These are phyloP conservation scores for Claviceps pusilla DNA, from an alignment of 2,329 filamentous ascomycete species.

Conservation along the genomic window DNA sequence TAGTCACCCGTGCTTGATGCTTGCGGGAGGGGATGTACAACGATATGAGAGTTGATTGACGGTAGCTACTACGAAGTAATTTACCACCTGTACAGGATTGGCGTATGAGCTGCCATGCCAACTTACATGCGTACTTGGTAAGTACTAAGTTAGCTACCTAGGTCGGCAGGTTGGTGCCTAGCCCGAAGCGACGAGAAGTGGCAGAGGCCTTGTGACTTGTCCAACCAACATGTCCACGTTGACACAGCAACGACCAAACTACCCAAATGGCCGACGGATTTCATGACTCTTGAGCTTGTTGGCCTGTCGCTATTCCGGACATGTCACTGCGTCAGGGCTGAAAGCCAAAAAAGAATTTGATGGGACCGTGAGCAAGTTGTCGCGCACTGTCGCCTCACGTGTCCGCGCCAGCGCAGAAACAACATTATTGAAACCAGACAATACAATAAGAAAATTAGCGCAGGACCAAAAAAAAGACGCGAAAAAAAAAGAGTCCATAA, in stretches of 20 bases:
- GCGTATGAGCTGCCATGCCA: too few relatives aligned
- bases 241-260: background rate
- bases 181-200: too few relatives aligned
- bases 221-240: background rate
- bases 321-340: background rate
- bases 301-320: background rate
- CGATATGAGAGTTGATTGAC: too few relatives aligned
- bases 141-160: too few relatives aligned
- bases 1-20: too few relatives aligned
- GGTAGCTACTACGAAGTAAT: too few relatives aligned
- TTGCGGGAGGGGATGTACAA: too few relatives aligned
- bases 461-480: background rate
- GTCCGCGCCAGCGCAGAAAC: background rate
- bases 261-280: background rate
- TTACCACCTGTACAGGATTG: too few relatives aligned
- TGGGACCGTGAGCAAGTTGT: background rate
- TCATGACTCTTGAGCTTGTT: too few relatives aligned
- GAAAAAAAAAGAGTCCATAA: background rate
- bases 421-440: background rate
- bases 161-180: too few relatives aligned
- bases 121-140: too few relatives aligned
- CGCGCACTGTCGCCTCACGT: background rate
- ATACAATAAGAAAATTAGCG: background rate
- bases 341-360: background rate
- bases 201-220: background rate